Evolutionary conservation across 2,329 filamentous ascomycete species (phyloP).

Genomic region (Curvularia sp.): DNA sequence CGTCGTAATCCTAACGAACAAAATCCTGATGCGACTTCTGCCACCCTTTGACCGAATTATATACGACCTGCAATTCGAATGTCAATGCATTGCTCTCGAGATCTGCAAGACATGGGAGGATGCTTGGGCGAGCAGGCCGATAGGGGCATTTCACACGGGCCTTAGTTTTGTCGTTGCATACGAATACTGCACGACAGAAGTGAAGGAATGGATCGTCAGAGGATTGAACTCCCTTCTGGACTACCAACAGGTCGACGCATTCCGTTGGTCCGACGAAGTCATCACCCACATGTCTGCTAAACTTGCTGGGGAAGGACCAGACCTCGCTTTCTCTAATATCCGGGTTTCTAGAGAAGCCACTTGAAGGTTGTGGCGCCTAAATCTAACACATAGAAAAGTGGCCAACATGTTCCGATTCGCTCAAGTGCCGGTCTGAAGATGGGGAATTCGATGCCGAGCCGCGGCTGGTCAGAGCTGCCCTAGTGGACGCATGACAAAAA

Average conservation of each 20-base stretch:
- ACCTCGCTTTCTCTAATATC: constrained; percentile 30
- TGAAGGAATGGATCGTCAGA: constrained; percentile 39
- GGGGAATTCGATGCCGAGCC: background rate
- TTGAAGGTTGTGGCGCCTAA: background rate
- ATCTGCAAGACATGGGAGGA: constrained; percentile 49
- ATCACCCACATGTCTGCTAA: constrained; percentile 37
- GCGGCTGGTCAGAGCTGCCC: background rate
- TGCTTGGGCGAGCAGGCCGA: constrained; percentile 43
- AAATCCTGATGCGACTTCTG: constrained; percentile 39
- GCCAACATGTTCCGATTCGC: background rate
- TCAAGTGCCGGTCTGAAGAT: background rate
- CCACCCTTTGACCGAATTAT: constrained; percentile 30
- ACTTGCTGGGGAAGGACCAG: constrained; percentile 39
- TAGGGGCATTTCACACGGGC: constrained; percentile 43
- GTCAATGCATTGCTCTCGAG: constrained; percentile 35
- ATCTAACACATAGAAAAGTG: background rate
- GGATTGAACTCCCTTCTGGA: constrained; percentile 40
- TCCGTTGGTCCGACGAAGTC: constrained; percentile 41
- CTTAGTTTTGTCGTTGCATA: constrained; percentile 46
- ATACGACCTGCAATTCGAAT: constrained; percentile 38
- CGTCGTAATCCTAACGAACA: constrained; percentile 42
- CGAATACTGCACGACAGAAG: constrained; percentile 36
- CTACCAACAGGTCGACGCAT: constrained; percentile 34
- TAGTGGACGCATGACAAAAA: constrained; percentile 1
- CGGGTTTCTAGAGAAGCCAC: constrained; percentile 19